Evolutionary conservation across 768 basidiomycete species (phyloP).

Genomic region (Naganishia friedmannii): DNA sequence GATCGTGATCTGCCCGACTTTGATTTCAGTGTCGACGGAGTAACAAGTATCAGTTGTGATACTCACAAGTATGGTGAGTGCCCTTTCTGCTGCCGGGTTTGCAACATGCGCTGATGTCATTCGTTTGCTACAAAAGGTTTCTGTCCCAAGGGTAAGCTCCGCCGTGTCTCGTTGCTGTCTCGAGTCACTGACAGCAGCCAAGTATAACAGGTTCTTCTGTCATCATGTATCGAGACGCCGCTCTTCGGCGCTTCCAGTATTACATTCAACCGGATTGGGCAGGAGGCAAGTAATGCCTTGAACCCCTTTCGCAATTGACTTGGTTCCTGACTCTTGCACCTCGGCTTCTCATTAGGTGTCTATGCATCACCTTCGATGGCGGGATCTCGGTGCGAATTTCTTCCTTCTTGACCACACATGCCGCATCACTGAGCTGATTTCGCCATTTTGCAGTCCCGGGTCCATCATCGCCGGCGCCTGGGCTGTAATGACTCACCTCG

Average conservation of each 20-base stretch:
- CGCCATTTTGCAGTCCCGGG: slow-evolving; percentile 63
- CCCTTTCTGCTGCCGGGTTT: background rate
- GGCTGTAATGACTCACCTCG: slow-evolving; percentile 94
- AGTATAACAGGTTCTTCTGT: slow-evolving; percentile 71
- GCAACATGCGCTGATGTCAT: background rate
- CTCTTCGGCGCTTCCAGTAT: slow-evolving; percentile 77
- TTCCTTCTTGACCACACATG: slow-evolving; percentile 8
- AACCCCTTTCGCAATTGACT: too few relatives aligned
- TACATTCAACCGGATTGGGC: slow-evolving; percentile 78
- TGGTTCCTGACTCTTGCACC: background rate
- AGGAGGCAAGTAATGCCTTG: slow-evolving; percentile 54
- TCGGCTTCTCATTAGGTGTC: slow-evolving; percentile 60
- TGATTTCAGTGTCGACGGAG: slow-evolving; percentile 85
- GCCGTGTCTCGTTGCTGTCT: slow-evolving; percentile 20
- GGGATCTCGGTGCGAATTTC: slow-evolving; percentile 69
- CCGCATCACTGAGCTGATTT: background rate
- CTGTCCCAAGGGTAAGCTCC: slow-evolving; percentile 70
- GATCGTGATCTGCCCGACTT: slow-evolving; percentile 61
- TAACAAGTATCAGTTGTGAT: slow-evolving; percentile 93
- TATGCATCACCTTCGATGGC: slow-evolving; percentile 72
- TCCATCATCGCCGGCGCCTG: slow-evolving; percentile 90
- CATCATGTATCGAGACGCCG: slow-evolving; percentile 83
- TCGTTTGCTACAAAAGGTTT: slow-evolving; percentile 59
- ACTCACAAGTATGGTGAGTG: slow-evolving; percentile 66
- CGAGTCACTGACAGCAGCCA: background rate